Evolutionary conservation across 23 red algal species (phyloP).

Genomic region (Cyanidiococcus yangmingshanensis): DNA sequence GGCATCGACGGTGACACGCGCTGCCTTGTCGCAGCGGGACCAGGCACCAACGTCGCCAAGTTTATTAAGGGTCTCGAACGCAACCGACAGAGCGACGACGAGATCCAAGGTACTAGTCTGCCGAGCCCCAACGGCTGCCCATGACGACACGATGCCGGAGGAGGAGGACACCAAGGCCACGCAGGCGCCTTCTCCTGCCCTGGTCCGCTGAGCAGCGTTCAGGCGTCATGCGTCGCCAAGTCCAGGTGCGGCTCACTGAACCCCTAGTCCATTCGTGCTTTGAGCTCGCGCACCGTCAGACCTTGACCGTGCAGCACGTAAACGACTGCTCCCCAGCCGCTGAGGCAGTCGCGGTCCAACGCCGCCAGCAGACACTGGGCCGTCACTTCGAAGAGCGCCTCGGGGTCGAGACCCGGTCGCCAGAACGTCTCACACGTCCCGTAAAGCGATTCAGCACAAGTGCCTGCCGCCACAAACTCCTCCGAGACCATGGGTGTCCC

Average conservation of each 20-base stretch:
- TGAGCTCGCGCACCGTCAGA: conserved; percentile 45
- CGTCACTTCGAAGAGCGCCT: conserved; percentile 86
- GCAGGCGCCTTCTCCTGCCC: too few species aligned
- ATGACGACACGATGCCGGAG: too few species aligned
- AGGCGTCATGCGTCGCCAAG: too few species aligned
- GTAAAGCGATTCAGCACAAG: conserved; percentile 87
- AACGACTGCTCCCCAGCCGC: conserved; percentile 90
- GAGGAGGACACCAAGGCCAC: not conserved
- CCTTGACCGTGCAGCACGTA: conserved; percentile 84
- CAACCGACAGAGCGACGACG: too few species aligned
- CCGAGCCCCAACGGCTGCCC: too few species aligned
- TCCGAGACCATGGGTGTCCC: conserved; percentile 56
- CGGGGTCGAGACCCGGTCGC: conserved; percentile 54
- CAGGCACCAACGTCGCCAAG: not conserved
- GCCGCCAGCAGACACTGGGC: conserved; percentile 73
- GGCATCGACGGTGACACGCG: conserved; percentile 65
- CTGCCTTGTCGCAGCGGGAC: conserved; percentile 17
- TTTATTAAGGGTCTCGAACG: too few species aligned
- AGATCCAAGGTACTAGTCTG: too few species aligned
- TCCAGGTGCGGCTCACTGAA: too few species aligned
- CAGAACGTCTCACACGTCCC: conserved; percentile 99
- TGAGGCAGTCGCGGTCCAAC: conserved; percentile 90
- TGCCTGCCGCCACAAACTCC: conserved; percentile 86
- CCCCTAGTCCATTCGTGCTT: conserved; percentile 95
- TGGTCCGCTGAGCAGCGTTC: too few species aligned